Evolutionary conservation across 441 rosid species (phyloP), one percentile per base, ranked within the genome.

Genomic region (Erysimum pusillum): DNA sequence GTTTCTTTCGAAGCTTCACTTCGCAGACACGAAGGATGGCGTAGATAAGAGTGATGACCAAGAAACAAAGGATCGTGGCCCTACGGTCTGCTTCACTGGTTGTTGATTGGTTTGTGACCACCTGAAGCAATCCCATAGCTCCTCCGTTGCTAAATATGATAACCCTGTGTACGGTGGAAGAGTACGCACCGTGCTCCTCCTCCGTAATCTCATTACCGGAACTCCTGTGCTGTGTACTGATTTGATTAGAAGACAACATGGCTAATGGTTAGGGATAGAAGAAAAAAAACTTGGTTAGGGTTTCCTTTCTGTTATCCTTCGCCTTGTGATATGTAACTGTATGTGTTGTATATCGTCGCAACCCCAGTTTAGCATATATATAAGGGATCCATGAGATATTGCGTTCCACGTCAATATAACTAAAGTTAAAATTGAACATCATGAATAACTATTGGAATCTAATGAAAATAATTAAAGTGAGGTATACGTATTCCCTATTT

Each of bases 121-220:
- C 60, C 60, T 67, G 71, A 38, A 67, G 71, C 13, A 67, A 51
- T 52, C 60, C 71, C 3, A 51, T 20, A 34, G 60, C 71, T 67
- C 60, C 71, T 2, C 48, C 71, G 2, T 20, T 51, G 1, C 0
- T 49, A 51, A 20, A 49, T 4, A 67, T 51, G 59, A 67, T 67
- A 20, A 67, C 48, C n/a, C 22, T 67, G 49, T 67, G 49, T 14
- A 67, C 48, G 6, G 71, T 51, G 48, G 71, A 36, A 46, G 71
- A 67, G 36, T 35, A 52, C 6, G n/a, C 20, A 51, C 15, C 3
- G 20, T 20, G 18, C 58, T 51, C 17, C 14, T 67, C 48, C 58
- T 52, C 56, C 14, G 1, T 12, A 31, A 35, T 17, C 15, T 59
- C 12, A 22, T 35, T n/a, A 36, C 6, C 15, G 18, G 9, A 52